Evolutionary conservation across 2,329 filamentous ascomycete species (phyloP).

Genomic region (Orbilia blumenaviensis): DNA sequence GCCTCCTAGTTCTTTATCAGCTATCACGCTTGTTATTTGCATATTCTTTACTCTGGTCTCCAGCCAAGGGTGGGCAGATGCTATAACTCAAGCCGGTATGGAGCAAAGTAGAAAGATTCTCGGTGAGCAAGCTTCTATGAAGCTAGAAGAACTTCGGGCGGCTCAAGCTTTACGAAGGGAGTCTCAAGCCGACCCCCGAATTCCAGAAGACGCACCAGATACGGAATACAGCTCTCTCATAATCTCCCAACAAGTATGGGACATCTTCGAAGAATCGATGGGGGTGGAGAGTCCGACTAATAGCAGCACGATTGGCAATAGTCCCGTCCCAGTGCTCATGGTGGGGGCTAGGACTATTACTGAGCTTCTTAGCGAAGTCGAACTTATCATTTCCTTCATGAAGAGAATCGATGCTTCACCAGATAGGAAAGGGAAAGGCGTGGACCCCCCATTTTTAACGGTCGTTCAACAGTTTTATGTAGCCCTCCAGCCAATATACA

Average conservation of each 20-base stretch:
- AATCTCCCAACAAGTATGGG: neutral
- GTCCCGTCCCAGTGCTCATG: neutral
- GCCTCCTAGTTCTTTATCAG: no score
- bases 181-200: neutral
- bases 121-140: no score
- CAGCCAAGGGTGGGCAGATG: no score
- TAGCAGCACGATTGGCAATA: neutral
- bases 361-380: neutral
- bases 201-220: neutral
- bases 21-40: no score
- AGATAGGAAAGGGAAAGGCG: neutral
- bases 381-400: neutral
- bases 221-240: neutral
- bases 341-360: neutral
- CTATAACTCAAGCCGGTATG: no score
- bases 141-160: no score
- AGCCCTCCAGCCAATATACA: neutral
- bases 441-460: neutral
- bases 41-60: no score
- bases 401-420: neutral
- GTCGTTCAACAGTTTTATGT: neutral
- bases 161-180: no score
- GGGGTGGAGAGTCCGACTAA: neutral
- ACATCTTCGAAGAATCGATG: neutral
- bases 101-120: no score